Base-by-base conservation (phyloP, 352 stramenopile species). In the Pythium plurisporium region DNA sequence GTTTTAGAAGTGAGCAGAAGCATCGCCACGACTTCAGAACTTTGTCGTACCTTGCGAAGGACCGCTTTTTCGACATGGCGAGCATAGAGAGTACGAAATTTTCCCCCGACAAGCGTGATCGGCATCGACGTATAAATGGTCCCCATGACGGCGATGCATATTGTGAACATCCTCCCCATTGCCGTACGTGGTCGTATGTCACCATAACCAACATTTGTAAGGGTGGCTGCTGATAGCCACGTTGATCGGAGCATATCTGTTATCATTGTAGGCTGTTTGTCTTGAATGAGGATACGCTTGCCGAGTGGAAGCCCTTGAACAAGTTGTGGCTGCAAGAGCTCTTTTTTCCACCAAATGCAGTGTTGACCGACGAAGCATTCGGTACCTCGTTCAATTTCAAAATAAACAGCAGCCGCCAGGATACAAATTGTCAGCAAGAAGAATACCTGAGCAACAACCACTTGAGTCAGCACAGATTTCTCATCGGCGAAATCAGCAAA, bases 111-210 rank as follows among this genome's bases (percentile, higher is more conserved):
- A 8, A 92, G 60, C 4, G 76, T 87, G 22, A 92, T 51, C 12
- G 82, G 82, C 82, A 91, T 92, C 0, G 82, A 74, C 7, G 78
- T 87, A 56, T 91, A 91, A 55, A 78, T 86, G 9, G 76, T 81
- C 12, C 70, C 70, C 38, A 78, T 65, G 31, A 92, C 70, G 22
- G 80, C 77, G n/a, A 86, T 71, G 40, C 79, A 68, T 10, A 92
- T 80, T 34, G 61, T 72, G 26, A 92, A 83, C 19, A 88, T 56
- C 12, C 82, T 76, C 17, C 82, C 82, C 12, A 93, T 67, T 12
- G 76, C 62, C 11, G 82, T 91, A 11, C 80, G 72, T 5, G 79
- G 65, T 8, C 74, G 53, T 26, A 91, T 58, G 29, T 93, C 82
- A n/a, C 82, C 82, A 30, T 90, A 91, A 0, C 82, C 82, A 5